These are phyloP conservation scores for Trypanosomatidae sp. DNA, from an alignment of 208 protist genomes.

Conservation along the genomic window DNA sequence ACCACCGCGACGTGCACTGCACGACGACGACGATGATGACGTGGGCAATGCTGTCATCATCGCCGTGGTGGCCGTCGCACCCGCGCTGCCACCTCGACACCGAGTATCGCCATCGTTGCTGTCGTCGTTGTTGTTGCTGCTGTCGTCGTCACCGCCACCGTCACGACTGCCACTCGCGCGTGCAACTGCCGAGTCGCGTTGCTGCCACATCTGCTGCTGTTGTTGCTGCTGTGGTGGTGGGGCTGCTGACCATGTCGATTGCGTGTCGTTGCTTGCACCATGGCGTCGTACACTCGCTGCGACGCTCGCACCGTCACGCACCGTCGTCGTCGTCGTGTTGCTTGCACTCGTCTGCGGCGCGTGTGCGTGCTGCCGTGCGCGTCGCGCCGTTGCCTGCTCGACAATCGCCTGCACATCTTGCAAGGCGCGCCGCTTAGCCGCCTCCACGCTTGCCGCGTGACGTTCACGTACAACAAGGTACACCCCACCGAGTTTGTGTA, in stretches of 20 bases:
- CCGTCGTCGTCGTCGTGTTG: neutral
- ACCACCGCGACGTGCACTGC: too few species aligned
- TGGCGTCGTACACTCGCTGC: too few species aligned
- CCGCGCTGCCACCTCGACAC: too few species aligned
- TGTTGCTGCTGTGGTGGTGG: too few species aligned
- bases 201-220: neutral
- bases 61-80: neutral
- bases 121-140: slow-evolving; percentile 1
- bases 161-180: neutral
- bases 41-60: neutral
- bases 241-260: too few species aligned
- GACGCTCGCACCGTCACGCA: too few species aligned
- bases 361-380: neutral
- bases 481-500: slow-evolving; percentile 18
- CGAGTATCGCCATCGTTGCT: neutral
- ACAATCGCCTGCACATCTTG: slow-evolving; percentile 11
- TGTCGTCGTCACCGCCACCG: neutral
- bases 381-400: neutral
- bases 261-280: too few species aligned
- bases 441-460: slow-evolving; percentile 16
- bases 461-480: slow-evolving; percentile 20
- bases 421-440: slow-evolving; percentile 13
- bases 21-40: neutral
- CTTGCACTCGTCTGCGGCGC: neutral
- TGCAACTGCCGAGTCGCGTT: neutral